These are phyloP conservation scores for Lepidium aucheri DNA, from an alignment of 345 rosid species.

Conservation along the genomic window DNA sequence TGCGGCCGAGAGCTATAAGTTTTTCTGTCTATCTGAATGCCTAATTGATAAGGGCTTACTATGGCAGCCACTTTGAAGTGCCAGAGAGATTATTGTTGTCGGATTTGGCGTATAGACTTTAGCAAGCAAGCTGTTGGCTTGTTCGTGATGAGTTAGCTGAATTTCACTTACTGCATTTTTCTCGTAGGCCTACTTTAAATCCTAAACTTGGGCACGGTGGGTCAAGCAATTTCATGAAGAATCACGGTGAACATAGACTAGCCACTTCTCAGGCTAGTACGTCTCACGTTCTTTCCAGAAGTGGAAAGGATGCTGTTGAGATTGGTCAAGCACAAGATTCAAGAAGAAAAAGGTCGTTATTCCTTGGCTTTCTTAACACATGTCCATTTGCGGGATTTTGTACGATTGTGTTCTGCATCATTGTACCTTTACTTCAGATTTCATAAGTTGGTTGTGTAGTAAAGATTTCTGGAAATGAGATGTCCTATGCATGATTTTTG, in stretches of 20 bases:
- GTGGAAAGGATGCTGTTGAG: conserved; percentile 46
- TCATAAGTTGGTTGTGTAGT: not conserved
- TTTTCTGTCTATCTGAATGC: conserved; percentile 4
- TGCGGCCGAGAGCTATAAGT: not conserved
- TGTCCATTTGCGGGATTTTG: not conserved
- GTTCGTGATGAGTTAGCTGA: conserved; percentile 1
- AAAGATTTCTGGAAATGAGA: conserved; percentile 8
- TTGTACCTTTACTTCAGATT: conserved; percentile 5
- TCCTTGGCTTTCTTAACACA: not conserved
- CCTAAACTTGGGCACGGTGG: conserved; percentile 40
- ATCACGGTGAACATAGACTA: conserved; percentile 32
- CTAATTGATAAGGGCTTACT: not conserved
- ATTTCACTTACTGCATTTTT: conserved; percentile 3
- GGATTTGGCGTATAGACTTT: conserved; percentile 24
- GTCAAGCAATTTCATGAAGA: conserved; percentile 27
- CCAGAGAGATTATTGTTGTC: conserved; percentile 15
- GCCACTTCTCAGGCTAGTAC: conserved; percentile 34
- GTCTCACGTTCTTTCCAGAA: conserved; percentile 51
- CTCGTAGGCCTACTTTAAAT: conserved; percentile 39
- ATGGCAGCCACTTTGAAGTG: conserved; percentile 23
- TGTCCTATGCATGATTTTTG: not conserved
- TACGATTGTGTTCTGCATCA: conserved; percentile 4
- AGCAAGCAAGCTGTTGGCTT: conserved; percentile 27
- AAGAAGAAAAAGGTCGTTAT: conserved; percentile 39
- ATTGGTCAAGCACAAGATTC: conserved; percentile 49